Percentiles rank a stretch among this genome's conserved stretches.
phyloP scores from a whole-genome alignment of 257 asterid genomes.

The Solanum rostratum region DNA sequence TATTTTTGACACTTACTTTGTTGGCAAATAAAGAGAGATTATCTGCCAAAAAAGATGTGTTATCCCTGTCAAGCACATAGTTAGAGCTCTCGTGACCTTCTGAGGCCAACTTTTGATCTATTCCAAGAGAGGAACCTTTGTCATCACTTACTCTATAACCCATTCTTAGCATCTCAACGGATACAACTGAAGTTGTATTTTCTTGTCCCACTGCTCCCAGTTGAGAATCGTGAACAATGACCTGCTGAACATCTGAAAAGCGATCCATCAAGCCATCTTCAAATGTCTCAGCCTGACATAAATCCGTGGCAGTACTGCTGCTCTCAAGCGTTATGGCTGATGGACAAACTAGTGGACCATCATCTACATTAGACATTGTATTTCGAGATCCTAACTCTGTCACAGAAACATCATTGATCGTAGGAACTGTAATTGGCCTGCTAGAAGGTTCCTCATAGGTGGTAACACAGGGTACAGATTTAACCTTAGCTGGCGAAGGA shows the following conservation, averaged over 20 bases:
- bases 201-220: constrained; percentile 22
- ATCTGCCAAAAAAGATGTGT: constrained; percentile 5
- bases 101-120: constrained; percentile 13
- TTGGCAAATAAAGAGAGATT: constrained; percentile 16
- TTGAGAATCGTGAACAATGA: constrained; percentile 11
- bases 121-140: constrained; percentile 5
- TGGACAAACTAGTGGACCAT: constrained; percentile 9
- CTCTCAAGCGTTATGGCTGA: neutral
- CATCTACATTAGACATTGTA: neutral
- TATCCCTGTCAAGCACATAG: constrained; percentile 10
- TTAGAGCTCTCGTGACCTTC: constrained; percentile 1
- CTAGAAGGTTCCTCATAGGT: neutral
- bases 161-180: constrained; percentile 3
- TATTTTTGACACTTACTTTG: constrained; percentile 23
- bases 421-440: neutral
- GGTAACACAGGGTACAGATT: constrained; percentile 14
- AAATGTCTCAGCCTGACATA: constrained; percentile 11
- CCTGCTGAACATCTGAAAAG: constrained; percentile 21
- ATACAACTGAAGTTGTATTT: constrained; percentile 11
- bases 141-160: constrained; percentile 11
- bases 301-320: neutral
- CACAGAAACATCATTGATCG: neutral
- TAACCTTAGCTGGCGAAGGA: constrained; percentile 20
- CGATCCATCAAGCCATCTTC: constrained; percentile 14
- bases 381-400: neutral